Evolutionary conservation across 495 filamentous ascomycete species (phyloP), one percentile per base, ranked within the genome.

Genomic region (Penicillium antarcticum): DNA sequence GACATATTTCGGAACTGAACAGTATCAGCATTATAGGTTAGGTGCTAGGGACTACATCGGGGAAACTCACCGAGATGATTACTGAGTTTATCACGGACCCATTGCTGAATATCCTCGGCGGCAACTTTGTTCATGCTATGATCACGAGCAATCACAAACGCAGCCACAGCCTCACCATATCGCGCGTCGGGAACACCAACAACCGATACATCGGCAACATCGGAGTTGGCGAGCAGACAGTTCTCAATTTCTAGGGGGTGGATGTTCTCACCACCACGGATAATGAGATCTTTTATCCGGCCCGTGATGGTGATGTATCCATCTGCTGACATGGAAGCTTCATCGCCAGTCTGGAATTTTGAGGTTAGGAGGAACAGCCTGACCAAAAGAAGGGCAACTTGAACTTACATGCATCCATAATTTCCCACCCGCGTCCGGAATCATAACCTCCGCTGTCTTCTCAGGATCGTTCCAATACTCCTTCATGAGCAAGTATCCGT

Each of bases 211-310:
- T 97, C 90, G 17, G 73, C 66, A 3, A 98, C 73, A 0, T 67
- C 70, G 16, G 81, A 75, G 55, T 91, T 83, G 23, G 79, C 80
- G 36, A 94, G 81, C n/a, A 98, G 78, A 53, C 85, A 92, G 63
- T 94, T 92, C 69, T 98, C 94, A 21, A 97, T 79, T 67, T 98
- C 94, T 2, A 97, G 76, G 2, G 94, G 94, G 63, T 96, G 90
- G 57, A 98, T 96, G 60, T 98, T 98, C 66, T 97, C 94, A 2
- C 94, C 92, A 14, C 89, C 94, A 21, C 87, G 80, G 58, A 98
- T 97, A 48, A 98, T 91, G 50, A 97, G 65, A 62, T 98, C 94
- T 71, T 97, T 97, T 48, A 92, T 84, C 0, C 89, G 76, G 42
- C 91, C 89, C 1, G 82, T 84, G 42, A 94, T 90, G 18, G 78